These are phyloP conservation scores for Sungouiella thailandica DNA, from an alignment of 805 yeast genomes.

Conservation along the genomic window DNA sequence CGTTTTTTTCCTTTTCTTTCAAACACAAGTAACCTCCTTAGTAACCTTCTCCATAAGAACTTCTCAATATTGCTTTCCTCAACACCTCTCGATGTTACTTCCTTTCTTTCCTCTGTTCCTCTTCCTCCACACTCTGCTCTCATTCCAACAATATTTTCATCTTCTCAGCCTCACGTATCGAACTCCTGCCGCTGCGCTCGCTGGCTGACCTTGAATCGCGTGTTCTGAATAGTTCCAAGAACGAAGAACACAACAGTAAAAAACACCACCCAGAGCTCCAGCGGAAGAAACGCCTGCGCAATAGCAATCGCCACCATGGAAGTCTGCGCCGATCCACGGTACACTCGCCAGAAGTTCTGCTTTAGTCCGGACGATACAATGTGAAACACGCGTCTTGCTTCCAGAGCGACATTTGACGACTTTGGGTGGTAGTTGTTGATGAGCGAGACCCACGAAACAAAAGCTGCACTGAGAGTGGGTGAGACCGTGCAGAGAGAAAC, in stretches of 20 bases:
- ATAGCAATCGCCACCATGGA: slow-evolving; percentile 46
- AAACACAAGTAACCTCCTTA: too few relatives aligned
- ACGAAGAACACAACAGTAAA: slow-evolving; percentile 54
- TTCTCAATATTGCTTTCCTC: too few relatives aligned
- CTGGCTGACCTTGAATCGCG: slow-evolving; percentile 40
- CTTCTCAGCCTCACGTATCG: too few relatives aligned
- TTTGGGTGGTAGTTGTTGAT: slow-evolving; percentile 34
- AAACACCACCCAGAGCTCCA: slow-evolving; percentile 62
- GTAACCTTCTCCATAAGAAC: too few relatives aligned
- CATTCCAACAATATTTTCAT: too few relatives aligned
- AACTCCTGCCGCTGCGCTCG: background rate
- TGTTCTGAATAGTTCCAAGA: slow-evolving; percentile 59
- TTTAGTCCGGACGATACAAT: slow-evolving; percentile 31
- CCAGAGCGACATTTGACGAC: slow-evolving; percentile 10
- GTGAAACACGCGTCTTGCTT: slow-evolving; percentile 11
- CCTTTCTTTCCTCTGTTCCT: too few relatives aligned
- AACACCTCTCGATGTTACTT: too few relatives aligned
- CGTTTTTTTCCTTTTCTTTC: too few relatives aligned
- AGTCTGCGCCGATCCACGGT: slow-evolving; percentile 51
- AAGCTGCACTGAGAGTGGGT: slow-evolving; percentile 46
- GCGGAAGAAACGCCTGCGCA: slow-evolving; percentile 54
- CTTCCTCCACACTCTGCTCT: too few relatives aligned
- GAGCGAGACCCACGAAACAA: slow-evolving; percentile 48
- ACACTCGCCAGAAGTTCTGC: slow-evolving; percentile 41
- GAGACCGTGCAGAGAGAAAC: slow-evolving; percentile 51